These are phyloP conservation scores for Salix koriyanagi DNA, from an alignment of 345 rosid genomes.

Conservation along the genomic window DNA sequence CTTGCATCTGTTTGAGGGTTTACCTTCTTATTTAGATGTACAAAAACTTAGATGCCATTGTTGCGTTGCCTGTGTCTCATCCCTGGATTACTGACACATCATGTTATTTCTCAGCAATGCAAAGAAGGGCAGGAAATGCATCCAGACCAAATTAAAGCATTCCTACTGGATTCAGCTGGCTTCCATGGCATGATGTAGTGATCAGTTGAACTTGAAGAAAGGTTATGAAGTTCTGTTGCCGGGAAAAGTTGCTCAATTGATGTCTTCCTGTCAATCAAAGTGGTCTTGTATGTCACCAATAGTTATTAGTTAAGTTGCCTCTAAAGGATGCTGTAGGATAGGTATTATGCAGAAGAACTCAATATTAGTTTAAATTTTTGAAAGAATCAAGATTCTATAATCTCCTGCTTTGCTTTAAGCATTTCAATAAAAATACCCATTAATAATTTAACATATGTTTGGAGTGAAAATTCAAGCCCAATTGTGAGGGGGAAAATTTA, in stretches of 20 bases:
- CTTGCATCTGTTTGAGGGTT: background rate
- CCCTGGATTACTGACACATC: background rate
- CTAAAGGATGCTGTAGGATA: background rate
- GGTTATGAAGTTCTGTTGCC: background rate
- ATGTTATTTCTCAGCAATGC: slow-evolving; percentile 55
- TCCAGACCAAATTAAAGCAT: slow-evolving; percentile 94
- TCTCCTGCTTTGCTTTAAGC: background rate
- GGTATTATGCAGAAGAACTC: background rate
- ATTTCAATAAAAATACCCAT: background rate
- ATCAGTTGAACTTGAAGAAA: background rate
- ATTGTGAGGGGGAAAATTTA: too few species aligned
- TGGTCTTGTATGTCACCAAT: background rate
- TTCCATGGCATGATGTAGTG: slow-evolving; percentile 40
- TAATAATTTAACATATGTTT: too few species aligned
- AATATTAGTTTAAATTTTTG: background rate
- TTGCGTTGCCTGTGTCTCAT: background rate
- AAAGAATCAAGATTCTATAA: background rate
- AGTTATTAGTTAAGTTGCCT: background rate
- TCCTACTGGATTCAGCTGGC: slow-evolving; percentile 81
- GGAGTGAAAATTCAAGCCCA: too few species aligned
- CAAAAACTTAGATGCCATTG: background rate
- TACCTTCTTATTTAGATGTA: background rate
- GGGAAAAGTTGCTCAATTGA: background rate
- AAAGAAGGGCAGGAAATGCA: slow-evolving; percentile 76
- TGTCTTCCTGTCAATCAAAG: background rate